Evolutionary conservation across 2,329 filamentous ascomycete genomes (phyloP).

Genomic region (Phialocephala subalpina): DNA sequence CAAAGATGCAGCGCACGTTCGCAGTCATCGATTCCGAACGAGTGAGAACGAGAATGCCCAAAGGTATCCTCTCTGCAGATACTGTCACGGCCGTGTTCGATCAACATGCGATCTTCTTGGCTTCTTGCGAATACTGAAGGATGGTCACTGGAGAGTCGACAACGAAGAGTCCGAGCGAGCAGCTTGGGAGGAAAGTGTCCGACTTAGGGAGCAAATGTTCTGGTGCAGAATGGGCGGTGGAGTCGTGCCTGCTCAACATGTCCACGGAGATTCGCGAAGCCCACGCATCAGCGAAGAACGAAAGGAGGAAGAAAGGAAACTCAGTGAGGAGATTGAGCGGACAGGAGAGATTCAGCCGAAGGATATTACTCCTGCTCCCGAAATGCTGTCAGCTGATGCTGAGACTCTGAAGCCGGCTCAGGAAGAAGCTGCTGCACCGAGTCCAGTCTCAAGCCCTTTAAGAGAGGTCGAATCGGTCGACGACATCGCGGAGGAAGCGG

Average conservation of each 20-base stretch:
- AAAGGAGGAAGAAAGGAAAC: constrained; percentile 39
- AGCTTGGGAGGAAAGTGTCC: constrained; percentile 94
- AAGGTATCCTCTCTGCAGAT: constrained; percentile 87
- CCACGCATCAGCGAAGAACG: constrained; percentile 41
- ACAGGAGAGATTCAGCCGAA: constrained; percentile 42
- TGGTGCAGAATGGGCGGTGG: constrained; percentile 94
- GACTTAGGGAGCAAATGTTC: constrained; percentile 93
- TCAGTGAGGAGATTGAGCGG: constrained; percentile 41
- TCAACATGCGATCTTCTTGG: constrained; percentile 93
- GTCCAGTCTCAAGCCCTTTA: not conserved
- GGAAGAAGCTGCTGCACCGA: constrained; percentile 28
- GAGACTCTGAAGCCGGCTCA: constrained; percentile 18
- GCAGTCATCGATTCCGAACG: constrained; percentile 88
- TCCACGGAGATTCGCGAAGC: constrained; percentile 34
- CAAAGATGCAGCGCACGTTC: constrained; percentile 72
- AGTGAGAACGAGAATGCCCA: constrained; percentile 88
- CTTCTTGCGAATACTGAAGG: constrained; percentile 89
- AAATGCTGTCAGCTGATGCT: constrained; percentile 17
- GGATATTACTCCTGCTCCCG: constrained; percentile 40
- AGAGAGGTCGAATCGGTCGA: constrained; percentile 14
- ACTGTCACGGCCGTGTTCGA: constrained; percentile 84
- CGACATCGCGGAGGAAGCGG: not conserved
- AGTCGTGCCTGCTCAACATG: constrained; percentile 69
- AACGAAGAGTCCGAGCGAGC: constrained; percentile 84
- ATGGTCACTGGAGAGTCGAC: constrained; percentile 88